Conservation (phyloP, 2,329 filamentous ascomycete species). For the Trichoderma cornu-damae region DNA sequence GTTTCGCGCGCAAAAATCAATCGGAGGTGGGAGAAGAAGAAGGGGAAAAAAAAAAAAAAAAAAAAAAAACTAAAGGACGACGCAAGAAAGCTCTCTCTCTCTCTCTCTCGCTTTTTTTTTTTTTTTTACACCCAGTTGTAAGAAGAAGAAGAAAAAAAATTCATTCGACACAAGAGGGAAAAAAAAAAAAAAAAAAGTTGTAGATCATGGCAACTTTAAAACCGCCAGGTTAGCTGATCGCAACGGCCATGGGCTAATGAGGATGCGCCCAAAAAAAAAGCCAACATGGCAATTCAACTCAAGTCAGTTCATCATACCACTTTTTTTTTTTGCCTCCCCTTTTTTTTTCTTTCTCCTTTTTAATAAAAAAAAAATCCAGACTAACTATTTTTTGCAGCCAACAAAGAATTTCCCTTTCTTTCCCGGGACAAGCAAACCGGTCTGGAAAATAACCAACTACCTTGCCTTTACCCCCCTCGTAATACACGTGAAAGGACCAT, state of each 20-base stretch:
- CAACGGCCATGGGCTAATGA: not conserved
- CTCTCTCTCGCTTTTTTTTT: no score
- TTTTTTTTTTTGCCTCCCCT: not conserved
- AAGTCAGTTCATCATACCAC: constrained; percentile 10
- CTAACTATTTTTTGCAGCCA: no score
- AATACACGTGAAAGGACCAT: no score
- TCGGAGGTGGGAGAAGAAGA: not conserved
- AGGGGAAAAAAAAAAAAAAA: not conserved
- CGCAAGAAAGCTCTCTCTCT: no score
- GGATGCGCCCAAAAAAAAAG: not conserved
- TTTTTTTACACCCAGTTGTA: no score
- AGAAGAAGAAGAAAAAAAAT: not conserved
- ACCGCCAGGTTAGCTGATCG: not conserved
- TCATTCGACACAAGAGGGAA: not conserved
- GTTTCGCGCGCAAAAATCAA: not conserved
- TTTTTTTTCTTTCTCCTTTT: no score
- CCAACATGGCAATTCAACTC: not conserved
- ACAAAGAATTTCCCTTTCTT: no score
- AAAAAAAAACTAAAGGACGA: not conserved
- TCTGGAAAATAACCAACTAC: no score
- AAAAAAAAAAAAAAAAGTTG: not conserved
- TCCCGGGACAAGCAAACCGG: no score
- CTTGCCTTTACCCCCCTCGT: no score
- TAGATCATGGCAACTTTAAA: constrained; percentile 6
- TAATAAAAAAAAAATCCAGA: no score